Percentiles rank a stretch among this genome's conserved stretches.
phyloP scores from a whole-genome alignment of 2,329 filamentous ascomycete genomes.

The Ophiostoma novo-ulmi region DNA sequence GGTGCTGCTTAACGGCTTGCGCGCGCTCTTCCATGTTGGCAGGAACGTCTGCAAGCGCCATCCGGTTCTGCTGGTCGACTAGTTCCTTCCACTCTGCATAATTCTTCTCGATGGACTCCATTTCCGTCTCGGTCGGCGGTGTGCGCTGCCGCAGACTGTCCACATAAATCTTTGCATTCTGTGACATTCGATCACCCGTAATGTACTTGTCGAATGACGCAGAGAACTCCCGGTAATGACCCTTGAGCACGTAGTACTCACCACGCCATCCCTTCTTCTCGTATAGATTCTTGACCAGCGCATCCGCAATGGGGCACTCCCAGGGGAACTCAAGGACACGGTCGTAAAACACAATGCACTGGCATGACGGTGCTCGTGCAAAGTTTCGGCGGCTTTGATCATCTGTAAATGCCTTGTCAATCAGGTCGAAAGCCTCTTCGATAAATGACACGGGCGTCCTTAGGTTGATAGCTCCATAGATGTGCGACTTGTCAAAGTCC shows the following conservation, averaged over 20 bases:
- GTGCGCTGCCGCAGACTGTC: conserved; percentile 38
- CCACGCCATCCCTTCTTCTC: conserved; percentile 45
- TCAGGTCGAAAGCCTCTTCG: conserved; percentile 44
- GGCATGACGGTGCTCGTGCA: conserved; percentile 43
- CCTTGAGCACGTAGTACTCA: conserved; percentile 51
- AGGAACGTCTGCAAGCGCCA: conserved; percentile 37
- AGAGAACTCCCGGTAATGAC: conserved; percentile 52
- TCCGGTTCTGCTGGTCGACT: conserved; percentile 42
- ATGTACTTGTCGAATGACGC: conserved; percentile 50
- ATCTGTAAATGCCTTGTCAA: conserved; percentile 47
- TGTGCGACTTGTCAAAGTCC: conserved; percentile 48
- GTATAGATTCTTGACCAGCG: conserved; percentile 43
- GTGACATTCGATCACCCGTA: conserved; percentile 40
- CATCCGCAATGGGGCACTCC: conserved; percentile 48
- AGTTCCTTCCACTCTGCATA: conserved; percentile 44
- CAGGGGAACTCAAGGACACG: conserved; percentile 45
- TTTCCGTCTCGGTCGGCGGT: conserved; percentile 32
- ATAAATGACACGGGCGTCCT: conserved; percentile 48
- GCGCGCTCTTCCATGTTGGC: conserved; percentile 39
- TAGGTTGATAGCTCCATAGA: conserved; percentile 49
- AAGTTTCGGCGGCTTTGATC: conserved; percentile 45
- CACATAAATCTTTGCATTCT: conserved; percentile 39
- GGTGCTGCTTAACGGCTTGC: conserved; percentile 41
- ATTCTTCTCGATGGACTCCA: conserved; percentile 34
- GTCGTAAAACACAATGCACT: conserved; percentile 51